Evolutionary conservation across 2,329 filamentous ascomycete genomes (phyloP).

Genomic region (Fusarium camptoceras): DNA sequence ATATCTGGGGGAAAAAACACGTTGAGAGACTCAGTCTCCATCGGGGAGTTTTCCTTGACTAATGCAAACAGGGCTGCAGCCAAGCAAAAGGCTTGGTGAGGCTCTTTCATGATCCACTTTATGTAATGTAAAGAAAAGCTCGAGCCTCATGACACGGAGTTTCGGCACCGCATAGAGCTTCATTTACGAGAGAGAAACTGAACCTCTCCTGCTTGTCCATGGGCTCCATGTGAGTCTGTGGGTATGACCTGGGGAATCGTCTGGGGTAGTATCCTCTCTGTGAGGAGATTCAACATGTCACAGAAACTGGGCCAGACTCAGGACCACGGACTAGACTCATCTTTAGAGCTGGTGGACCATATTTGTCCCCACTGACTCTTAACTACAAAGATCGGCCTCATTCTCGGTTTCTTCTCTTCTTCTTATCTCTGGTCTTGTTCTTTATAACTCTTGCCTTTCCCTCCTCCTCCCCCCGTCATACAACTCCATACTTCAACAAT

Average conservation of each 20-base stretch:
- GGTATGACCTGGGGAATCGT: slow-evolving; percentile 21
- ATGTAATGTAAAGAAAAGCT: slow-evolving; percentile 36
- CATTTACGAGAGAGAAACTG: slow-evolving; percentile 1
- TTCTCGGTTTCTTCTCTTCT: slow-evolving; percentile 28
- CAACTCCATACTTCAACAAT: slow-evolving; percentile 9
- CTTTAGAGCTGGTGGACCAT: slow-evolving; percentile 22
- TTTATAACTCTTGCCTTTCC: neutral
- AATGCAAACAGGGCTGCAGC: slow-evolving; percentile 37
- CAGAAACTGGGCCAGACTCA: slow-evolving; percentile 14
- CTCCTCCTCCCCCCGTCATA: neutral
- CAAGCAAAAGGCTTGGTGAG: slow-evolving; percentile 33
- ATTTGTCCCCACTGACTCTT: slow-evolving; percentile 16
- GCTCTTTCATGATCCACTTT: slow-evolving; percentile 35
- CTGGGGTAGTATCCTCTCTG: slow-evolving; percentile 27
- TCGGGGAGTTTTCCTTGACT: slow-evolving; percentile 36
- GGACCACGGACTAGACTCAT: neutral
- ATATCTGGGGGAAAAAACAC: slow-evolving; percentile 13
- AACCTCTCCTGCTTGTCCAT: neutral
- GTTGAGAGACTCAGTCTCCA: slow-evolving; percentile 11
- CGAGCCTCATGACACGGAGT: slow-evolving; percentile 35
- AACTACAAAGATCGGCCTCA: slow-evolving; percentile 36
- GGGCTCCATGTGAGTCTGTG: neutral
- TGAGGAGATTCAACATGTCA: slow-evolving; percentile 34
- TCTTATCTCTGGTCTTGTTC: slow-evolving; percentile 16
- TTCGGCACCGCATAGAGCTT: slow-evolving; percentile 29